Evolutionary conservation across 108 stramenopile genomes (phyloP).

Genomic region (Bacterosira constricta): DNA sequence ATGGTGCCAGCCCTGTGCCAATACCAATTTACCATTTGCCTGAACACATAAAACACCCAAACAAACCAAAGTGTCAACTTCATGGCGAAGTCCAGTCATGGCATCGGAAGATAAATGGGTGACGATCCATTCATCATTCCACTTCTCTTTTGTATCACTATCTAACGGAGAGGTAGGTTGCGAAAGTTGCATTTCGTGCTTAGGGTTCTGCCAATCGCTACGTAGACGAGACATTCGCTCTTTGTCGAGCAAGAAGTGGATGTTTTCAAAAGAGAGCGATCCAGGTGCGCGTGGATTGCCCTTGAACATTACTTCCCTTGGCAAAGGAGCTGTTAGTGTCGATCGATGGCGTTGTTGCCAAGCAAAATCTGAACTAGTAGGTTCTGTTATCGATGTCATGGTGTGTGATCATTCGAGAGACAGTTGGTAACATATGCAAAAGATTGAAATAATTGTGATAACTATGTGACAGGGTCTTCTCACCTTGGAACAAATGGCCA

Average conservation of each 20-base stretch:
- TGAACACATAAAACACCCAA: conserved; percentile 56
- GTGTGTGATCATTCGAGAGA: no score
- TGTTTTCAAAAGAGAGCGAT: conserved; percentile 63
- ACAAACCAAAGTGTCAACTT: conserved; percentile 56
- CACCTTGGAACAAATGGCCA: conserved; percentile 69
- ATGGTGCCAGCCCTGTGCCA: conserved; percentile 61
- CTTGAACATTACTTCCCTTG: conserved; percentile 53
- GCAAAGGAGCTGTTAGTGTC: conserved; percentile 24
- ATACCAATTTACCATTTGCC: conserved; percentile 30
- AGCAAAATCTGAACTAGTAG: conserved; percentile 70
- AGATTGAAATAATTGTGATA: no score
- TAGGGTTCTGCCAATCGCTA: conserved; percentile 3
- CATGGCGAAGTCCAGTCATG: conserved; percentile 68
- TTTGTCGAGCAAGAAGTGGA: conserved; percentile 52
- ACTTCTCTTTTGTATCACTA: not conserved
- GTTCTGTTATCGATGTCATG: conserved; percentile 54
- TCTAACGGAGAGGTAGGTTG: not conserved
- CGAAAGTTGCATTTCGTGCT: conserved; percentile 17
- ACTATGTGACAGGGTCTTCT: no score
- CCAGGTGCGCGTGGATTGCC: conserved; percentile 67
- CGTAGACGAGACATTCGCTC: conserved; percentile 29
- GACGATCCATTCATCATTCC: conserved; percentile 52
- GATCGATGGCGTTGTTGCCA: conserved; percentile 77
- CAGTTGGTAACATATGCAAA: no score
- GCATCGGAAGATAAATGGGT: conserved; percentile 54